phyloP scores from a whole-genome alignment of 306 rosid genomes.

The Carpinus fangiana region DNA sequence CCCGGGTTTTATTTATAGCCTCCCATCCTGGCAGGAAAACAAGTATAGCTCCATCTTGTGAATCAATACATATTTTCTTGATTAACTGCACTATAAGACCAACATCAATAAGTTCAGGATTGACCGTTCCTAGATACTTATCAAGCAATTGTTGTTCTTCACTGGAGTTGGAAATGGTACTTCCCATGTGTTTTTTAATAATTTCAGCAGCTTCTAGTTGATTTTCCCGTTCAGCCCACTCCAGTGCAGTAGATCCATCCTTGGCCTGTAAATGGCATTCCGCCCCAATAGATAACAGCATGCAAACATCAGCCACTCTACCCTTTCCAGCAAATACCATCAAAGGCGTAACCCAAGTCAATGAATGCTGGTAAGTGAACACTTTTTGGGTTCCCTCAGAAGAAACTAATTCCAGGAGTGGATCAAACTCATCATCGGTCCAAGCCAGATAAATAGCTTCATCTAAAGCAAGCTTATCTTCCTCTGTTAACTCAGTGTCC shows the following conservation, averaged over 20 bases:
- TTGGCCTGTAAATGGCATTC: slow-evolving; percentile 62
- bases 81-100: slow-evolving; percentile 71
- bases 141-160: slow-evolving; percentile 50
- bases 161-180: slow-evolving; percentile 43
- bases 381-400: slow-evolving; percentile 46
- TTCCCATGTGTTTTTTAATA: slow-evolving; percentile 54
- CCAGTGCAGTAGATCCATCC: slow-evolving; percentile 69
- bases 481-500: slow-evolving; percentile 52
- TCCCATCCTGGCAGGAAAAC: slow-evolving; percentile 98
- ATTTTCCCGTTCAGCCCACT: slow-evolving; percentile 63
- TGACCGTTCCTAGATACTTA: slow-evolving; percentile 55
- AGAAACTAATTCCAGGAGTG: slow-evolving; percentile 73
- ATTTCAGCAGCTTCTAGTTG: slow-evolving; percentile 62
- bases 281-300: slow-evolving; percentile 83
- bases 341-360: slow-evolving; percentile 69
- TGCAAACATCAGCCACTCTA: slow-evolving; percentile 72
- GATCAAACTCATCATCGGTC: slow-evolving; percentile 74
- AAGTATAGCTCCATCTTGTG: slow-evolving; percentile 86
- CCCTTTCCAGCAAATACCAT: slow-evolving; percentile 96
- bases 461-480: slow-evolving; percentile 66
- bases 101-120: slow-evolving; percentile 69
- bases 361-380: slow-evolving; percentile 82
- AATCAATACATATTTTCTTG: slow-evolving; percentile 70
- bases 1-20: slow-evolving; percentile 77
- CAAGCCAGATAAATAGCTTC: slow-evolving; percentile 87